Evolutionary conservation across 73 alveolate genomes (phyloP), one percentile per base, ranked within the genome.

Genomic region (Uronychia binucleata): DNA sequence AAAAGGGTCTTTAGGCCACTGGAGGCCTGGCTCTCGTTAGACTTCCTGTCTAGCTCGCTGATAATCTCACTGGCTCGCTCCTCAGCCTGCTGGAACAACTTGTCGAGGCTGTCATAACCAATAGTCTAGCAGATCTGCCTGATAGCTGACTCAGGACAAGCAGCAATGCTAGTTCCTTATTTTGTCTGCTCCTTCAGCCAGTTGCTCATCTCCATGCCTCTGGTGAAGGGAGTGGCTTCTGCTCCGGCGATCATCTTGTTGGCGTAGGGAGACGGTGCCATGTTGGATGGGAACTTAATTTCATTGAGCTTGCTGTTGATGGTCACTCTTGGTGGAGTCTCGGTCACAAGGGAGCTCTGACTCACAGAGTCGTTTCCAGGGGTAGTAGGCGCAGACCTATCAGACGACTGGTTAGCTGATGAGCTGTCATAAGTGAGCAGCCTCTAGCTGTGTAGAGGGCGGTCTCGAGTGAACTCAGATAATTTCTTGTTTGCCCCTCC

Each of bases 171-270:
- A 0, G 57, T 59, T 28, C 58, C 81, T 29, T 46, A 57, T 25
- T 8, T 59, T 74, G 75, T 30, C 28, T 81, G 58, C n/a, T 34
- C 60, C 35, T 83, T 87, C 31, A 88, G 84, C 94, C 97, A 92
- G 77, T 77, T 92, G 57, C 58, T 86, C 91, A 92, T 46, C 74
- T 92, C 97, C 93, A 92, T 80, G 32, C 86, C 90, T 82, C 58
- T 29, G n/a, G 88, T 79, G 76, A 92, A 82, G 0, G 97, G 97
- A 13, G 97, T 92, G 32, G 94, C 94, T n/a, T n/a, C n/a, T 46
- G 5, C 67, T 28, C 92, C 90, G 0, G 95, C 82, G 26, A 89
- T 59, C 26, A 80, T 75, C 35, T 80, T 89, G n/a, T 78, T 79
- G 25, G 88, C 34, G 92, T 89, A 89, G 30, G 95, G 95, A 26